phyloP scores from a whole-genome alignment of 2,329 filamentous ascomycete species.

The Teratosphaeria gauchensis region DNA sequence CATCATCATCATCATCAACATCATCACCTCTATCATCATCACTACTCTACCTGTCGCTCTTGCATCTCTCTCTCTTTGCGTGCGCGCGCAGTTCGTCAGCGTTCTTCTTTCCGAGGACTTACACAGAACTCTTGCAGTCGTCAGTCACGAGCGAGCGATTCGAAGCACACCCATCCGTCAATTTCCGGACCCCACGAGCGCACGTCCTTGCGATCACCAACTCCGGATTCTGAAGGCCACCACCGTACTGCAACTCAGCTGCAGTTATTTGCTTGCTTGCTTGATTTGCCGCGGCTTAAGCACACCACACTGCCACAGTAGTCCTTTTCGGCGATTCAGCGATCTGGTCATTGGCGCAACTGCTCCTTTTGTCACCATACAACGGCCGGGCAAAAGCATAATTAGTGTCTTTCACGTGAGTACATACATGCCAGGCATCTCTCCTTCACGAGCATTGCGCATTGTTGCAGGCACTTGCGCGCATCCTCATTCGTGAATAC shows the following conservation, averaged over 20 bases:
- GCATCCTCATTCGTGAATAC: neutral
- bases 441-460: neutral
- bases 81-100: neutral
- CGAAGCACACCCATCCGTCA: neutral
- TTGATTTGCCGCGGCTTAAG: neutral
- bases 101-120: neutral
- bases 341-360: constrained; percentile 8
- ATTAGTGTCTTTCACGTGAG: constrained; percentile 22
- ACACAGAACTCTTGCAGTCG: neutral
- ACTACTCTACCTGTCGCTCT: neutral
- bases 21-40: neutral
- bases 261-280: neutral
- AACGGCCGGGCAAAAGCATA: constrained; percentile 24
- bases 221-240: neutral
- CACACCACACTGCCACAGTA: neutral
- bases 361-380: constrained; percentile 14
- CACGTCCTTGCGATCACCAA: neutral
- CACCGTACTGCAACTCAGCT: neutral
- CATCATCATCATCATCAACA: neutral
- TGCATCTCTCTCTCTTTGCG: neutral
- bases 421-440: neutral
- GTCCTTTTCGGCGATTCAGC: constrained; percentile 11
- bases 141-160: neutral
- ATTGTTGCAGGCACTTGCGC: neutral
- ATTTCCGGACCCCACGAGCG: neutral